Evolutionary conservation across 495 filamentous ascomycete species (phyloP), one percentile per base, ranked within the genome.

Genomic region (Pyronema omphalodes): DNA sequence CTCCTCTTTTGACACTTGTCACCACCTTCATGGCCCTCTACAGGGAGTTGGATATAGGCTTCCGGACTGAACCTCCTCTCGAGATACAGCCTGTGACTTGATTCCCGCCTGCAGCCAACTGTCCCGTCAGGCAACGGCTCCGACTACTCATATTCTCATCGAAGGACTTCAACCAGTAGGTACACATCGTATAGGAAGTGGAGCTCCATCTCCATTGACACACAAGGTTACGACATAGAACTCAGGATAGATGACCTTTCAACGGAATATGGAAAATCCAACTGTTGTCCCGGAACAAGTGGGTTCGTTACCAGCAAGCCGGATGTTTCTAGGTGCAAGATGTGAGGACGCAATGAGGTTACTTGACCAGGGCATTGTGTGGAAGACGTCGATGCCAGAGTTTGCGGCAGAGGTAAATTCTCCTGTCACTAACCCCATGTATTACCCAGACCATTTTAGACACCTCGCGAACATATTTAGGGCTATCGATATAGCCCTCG

Each of bases 311-410:
- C 35, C 49, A 9, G 6, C 5, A 15, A 52, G 17, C 49, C 17
- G 29, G 34, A 53, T 57, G 41, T 58, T 37, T n/a, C 58, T 58
- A 15, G 53, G 45, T 9, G 53, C 40, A 37, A 57, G 55, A 29
- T 37, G 37, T 18, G 52, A 49, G 36, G 62, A 55, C 11, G 54
- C 58, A 12, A 61, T 65, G 61, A 58, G 18, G 4, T 55, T 91
- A n/a, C 86, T 86, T 6, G 60, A 72, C 14, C 77, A 84, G 14
- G 87, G 93, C 58, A 87, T 80, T 56, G 68, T 78, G 9, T 79
- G 73, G 58, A 81, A 82, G 41, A 82, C 82, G 3, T 86, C 73
- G 62, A 60, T 93, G 60, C 74, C 83, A 3, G 83, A 89, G 57
- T 88, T 93, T 66, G 83, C 85, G 40, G 83, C 86, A 35, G 78